Percentiles rank a stretch among this genome's conserved stretches.
Conservation (phyloP, 78 protist genomes). For the Blattamonas nauphoetae region DNA sequence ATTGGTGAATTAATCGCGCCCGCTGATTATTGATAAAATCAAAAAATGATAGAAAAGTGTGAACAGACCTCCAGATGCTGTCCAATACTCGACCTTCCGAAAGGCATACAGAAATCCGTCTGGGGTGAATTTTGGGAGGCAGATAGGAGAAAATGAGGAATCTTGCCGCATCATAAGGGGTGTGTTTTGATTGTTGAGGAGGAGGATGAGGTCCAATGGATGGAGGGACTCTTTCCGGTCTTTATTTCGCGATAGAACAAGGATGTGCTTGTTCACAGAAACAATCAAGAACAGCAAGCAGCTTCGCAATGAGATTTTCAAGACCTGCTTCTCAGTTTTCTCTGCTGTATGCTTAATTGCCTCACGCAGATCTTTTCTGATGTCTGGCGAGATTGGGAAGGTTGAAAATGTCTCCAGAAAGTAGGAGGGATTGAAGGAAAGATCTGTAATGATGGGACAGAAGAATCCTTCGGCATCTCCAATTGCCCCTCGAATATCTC, state of each 20-base stretch:
- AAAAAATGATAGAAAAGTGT: too few relatives aligned
- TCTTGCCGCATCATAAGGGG: not conserved
- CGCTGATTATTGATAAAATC: too few relatives aligned
- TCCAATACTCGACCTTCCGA: not conserved
- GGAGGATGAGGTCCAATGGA: not conserved
- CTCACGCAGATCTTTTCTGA: not conserved
- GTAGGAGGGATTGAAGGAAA: not conserved
- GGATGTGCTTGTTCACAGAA: not conserved
- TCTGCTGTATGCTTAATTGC: not conserved
- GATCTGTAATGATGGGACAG: not conserved
- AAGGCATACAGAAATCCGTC: not conserved
- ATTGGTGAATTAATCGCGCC: too few relatives aligned
- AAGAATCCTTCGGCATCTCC: not conserved
- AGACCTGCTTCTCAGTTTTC: not conserved
- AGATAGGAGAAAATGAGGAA: not conserved
- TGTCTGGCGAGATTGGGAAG: not conserved
- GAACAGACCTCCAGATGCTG: not conserved
- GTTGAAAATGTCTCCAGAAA: not conserved
- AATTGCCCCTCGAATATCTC: not conserved
- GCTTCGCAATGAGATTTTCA: not conserved
- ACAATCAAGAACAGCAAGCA: not conserved
- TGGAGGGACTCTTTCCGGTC: not conserved
- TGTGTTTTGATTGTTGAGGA: not conserved
- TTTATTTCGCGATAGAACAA: not conserved
- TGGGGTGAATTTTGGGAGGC: constrained; percentile 7